These are phyloP conservation scores for Termitomyces sp. DNA, from an alignment of 768 basidiomycete genomes.

Conservation along the genomic window DNA sequence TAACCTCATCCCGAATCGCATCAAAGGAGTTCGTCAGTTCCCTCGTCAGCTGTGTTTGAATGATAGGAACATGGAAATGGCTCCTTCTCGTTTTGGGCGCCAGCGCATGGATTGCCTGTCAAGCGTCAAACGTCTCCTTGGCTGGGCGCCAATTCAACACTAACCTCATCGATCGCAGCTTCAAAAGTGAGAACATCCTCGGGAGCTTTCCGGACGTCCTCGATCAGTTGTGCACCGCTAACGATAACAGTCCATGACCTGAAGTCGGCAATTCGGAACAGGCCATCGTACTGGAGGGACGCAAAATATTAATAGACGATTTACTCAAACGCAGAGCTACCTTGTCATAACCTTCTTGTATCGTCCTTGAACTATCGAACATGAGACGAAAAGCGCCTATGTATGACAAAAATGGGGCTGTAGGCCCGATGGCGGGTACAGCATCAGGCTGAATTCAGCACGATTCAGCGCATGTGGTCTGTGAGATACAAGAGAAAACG, in stretches of 20 bases:
- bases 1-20: constrained; percentile 10
- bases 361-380: constrained; percentile 6
- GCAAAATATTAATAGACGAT: too few relatives aligned
- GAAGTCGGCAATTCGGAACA: constrained; percentile 9
- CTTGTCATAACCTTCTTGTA: constrained; percentile 13
- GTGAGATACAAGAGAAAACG: neutral
- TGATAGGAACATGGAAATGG: constrained; percentile 17
- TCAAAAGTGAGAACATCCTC: constrained; percentile 27
- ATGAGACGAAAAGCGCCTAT: constrained; percentile 6
- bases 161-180: constrained; percentile 25
- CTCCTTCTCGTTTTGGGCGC: constrained; percentile 9
- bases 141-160: neutral
- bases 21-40: constrained; percentile 5
- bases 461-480: neutral
- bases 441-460: neutral
- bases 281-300: neutral
- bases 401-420: constrained; percentile 8
- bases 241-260: constrained; percentile 29
- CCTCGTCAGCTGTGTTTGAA: constrained; percentile 14
- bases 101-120: constrained; percentile 13
- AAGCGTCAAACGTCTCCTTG: neutral
- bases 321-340: too few relatives aligned
- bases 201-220: constrained; percentile 30
- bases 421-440: constrained; percentile 8
- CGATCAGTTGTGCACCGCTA: constrained; percentile 21